Evolutionary conservation across 1,139 yeast genomes (phyloP).

Genomic region (Protomyces arabidopsidicola): DNA sequence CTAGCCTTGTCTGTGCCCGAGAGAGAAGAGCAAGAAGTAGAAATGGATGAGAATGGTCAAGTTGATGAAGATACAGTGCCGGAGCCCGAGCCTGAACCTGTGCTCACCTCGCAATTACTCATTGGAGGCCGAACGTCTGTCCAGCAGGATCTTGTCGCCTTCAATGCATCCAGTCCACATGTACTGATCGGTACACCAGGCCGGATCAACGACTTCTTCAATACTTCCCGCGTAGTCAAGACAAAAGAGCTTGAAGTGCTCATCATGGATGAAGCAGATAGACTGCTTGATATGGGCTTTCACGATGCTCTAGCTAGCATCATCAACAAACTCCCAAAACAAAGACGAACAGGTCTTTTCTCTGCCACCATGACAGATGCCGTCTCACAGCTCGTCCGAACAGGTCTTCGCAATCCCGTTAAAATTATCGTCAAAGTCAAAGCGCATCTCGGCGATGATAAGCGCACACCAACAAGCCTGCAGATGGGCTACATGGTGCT

Average conservation of each 20-base stretch:
- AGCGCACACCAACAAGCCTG: constrained; percentile 56
- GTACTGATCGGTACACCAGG: constrained; percentile 93
- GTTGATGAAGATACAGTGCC: neutral
- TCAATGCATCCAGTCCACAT: constrained; percentile 56
- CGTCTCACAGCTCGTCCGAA: constrained; percentile 43
- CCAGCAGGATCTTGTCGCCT: constrained; percentile 66
- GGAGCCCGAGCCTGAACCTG: constrained; percentile 5
- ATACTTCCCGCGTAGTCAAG: constrained; percentile 39
- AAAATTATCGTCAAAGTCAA: constrained; percentile 60
- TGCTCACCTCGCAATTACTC: constrained; percentile 59
- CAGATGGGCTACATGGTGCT: constrained; percentile 59
- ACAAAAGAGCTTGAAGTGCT: constrained; percentile 62
- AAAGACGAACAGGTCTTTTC: constrained; percentile 86
- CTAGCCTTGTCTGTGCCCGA: constrained; percentile 44
- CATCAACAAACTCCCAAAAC: constrained; percentile 69
- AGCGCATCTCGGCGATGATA: constrained; percentile 23
- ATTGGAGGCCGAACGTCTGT: constrained; percentile 71
- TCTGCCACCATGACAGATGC: constrained; percentile 88
- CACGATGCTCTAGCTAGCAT: constrained; percentile 63
- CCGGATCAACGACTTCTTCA: constrained; percentile 68
- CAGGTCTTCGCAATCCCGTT: constrained; percentile 84
- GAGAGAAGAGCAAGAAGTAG: constrained; percentile 40
- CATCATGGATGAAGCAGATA: constrained; percentile 90
- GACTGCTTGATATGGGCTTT: constrained; percentile 74
- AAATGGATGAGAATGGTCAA: constrained; percentile 81